These are phyloP conservation scores for Salix koriyanagi DNA, from an alignment of 345 rosid genomes.

Conservation along the genomic window DNA sequence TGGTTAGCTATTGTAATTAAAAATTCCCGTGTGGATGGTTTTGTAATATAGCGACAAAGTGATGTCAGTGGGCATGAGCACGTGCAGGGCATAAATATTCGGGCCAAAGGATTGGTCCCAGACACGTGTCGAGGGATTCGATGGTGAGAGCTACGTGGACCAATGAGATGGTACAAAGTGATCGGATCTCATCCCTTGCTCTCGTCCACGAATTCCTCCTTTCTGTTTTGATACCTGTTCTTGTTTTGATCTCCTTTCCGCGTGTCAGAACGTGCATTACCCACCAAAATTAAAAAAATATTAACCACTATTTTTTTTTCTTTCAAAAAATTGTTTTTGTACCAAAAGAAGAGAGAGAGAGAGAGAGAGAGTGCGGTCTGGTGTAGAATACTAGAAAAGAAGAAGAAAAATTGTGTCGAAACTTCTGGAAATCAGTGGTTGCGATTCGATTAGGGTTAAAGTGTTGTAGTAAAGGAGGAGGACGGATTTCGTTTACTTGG, in stretches of 20 bases:
- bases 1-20: no score
- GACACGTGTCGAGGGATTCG: constrained; percentile 25
- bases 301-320: no score
- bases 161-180: constrained; percentile 53
- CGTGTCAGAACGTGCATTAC: constrained; percentile 44
- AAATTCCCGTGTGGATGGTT: no score
- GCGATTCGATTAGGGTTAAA: no score
- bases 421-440: no score
- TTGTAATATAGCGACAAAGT: no score
- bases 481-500: constrained; percentile 16
- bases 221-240: constrained; percentile 31
- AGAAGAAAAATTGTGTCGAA: no score
- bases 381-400: no score
- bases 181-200: constrained; percentile 61
- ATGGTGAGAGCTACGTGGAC: constrained; percentile 48
- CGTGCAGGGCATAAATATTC: constrained; percentile 2
- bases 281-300: background rate
- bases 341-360: no score
- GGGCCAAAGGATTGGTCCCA: background rate
- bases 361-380: no score
- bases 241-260: constrained; percentile 43
- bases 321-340: no score
- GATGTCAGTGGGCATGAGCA: background rate
- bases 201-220: constrained; percentile 72
- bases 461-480: no score